These are phyloP conservation scores for Sporothrix brasiliensis DNA, from an alignment of 2,329 filamentous ascomycete species.

Conservation along the genomic window DNA sequence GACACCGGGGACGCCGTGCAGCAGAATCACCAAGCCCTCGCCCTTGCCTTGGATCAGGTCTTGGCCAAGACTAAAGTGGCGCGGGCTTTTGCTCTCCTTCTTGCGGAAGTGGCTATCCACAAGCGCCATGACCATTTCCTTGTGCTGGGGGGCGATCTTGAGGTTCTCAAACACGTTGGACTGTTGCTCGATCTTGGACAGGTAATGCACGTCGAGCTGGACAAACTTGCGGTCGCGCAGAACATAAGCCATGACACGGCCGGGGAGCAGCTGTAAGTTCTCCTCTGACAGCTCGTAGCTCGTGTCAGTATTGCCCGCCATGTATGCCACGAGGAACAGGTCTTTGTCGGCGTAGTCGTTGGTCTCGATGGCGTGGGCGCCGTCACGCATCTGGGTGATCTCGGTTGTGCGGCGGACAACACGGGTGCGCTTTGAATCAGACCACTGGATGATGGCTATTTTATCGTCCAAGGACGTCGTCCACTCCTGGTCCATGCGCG, in stretches of 20 bases:
- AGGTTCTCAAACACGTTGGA: conserved; percentile 36
- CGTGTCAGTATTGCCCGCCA: conserved; percentile 22
- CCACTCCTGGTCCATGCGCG: conserved; percentile 17
- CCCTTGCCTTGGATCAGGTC: conserved; percentile 53
- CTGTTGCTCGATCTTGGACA: conserved; percentile 29
- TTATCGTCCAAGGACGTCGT: conserved; percentile 6
- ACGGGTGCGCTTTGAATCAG: conserved; percentile 23
- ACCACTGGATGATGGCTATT: conserved; percentile 22
- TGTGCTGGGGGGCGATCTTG: conserved; percentile 37
- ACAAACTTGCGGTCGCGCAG: conserved; percentile 40
- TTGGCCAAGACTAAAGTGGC: conserved; percentile 35
- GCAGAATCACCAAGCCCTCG: conserved; percentile 49
- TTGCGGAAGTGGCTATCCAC: conserved; percentile 34
- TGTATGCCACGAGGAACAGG: conserved; percentile 22
- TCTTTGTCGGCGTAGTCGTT: conserved; percentile 26
- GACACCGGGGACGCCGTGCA: conserved; percentile 54
- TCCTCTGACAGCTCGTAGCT: conserved; percentile 31
- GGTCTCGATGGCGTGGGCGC: conserved; percentile 27
- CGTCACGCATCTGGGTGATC: conserved; percentile 29
- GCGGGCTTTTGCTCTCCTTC: conserved; percentile 30
- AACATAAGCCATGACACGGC: conserved; percentile 37
- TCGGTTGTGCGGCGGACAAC: conserved; percentile 27
- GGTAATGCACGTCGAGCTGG: conserved; percentile 31
- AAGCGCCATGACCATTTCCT: conserved; percentile 37
- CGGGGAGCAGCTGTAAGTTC: conserved; percentile 33